These are phyloP conservation scores for Byssoonygena ceratinophila DNA, from an alignment of 2,329 filamentous ascomycete species.

Conservation along the genomic window DNA sequence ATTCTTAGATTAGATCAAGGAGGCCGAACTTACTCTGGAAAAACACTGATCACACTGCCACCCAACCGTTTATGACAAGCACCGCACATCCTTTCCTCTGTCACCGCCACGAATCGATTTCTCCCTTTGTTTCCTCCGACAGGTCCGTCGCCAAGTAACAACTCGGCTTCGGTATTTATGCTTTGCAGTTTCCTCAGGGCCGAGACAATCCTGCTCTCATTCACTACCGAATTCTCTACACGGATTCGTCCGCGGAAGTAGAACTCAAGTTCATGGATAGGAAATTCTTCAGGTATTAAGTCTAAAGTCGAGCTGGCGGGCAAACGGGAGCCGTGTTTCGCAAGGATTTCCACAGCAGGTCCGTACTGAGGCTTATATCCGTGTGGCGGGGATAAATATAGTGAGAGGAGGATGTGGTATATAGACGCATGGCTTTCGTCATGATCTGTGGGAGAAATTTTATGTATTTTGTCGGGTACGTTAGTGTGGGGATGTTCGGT, in stretches of 20 bases:
- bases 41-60: constrained; percentile 78
- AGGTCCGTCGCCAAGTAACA: constrained; percentile 63
- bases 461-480: constrained; percentile 27
- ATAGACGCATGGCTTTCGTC: constrained; percentile 59
- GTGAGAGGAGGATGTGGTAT: constrained; percentile 78
- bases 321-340: constrained; percentile 80
- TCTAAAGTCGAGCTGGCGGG: constrained; percentile 77
- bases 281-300: constrained; percentile 70
- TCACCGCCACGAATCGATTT: constrained; percentile 64
- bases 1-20: background rate
- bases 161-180: constrained; percentile 60
- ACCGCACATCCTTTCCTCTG: constrained; percentile 78
- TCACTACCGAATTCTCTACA: constrained; percentile 68
- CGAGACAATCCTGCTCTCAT: constrained; percentile 66
- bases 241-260: constrained; percentile 91
- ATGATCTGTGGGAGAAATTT: constrained; percentile 36
- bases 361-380: constrained; percentile 61
- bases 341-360: constrained; percentile 78
- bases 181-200: constrained; percentile 68
- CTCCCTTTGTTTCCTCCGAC: constrained; percentile 45
- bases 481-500: constrained; percentile 40
- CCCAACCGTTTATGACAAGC: constrained; percentile 91
- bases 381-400: constrained; percentile 74
- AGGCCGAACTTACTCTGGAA: constrained; percentile 58
- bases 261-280: constrained; percentile 67